phyloP scores from a whole-genome alignment of 1,284 basidiomycete species.

The Phylloporus sp. region DNA sequence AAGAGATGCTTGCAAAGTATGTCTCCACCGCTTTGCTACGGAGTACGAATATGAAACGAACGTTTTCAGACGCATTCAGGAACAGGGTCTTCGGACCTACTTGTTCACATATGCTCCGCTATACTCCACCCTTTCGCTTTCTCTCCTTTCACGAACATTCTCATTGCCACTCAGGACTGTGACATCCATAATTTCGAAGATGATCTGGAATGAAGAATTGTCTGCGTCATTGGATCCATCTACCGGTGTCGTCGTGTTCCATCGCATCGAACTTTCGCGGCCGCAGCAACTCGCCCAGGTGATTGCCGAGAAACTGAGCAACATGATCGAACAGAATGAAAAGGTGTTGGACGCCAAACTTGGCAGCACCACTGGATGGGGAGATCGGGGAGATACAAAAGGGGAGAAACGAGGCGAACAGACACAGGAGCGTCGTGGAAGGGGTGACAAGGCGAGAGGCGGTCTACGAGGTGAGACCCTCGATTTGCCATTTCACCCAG shows the following conservation, averaged over 20 bases:
- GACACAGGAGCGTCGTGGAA: conserved; percentile 74
- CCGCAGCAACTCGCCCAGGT: conserved; percentile 90
- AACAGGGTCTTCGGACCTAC: conserved; percentile 96
- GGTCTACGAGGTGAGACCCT: conserved; percentile 54
- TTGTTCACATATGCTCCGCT: conserved; percentile 98
- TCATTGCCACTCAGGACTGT: conserved; percentile 82
- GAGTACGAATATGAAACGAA: conserved; percentile 12
- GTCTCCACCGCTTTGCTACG: conserved; percentile 37
- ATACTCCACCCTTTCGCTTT: conserved; percentile 91
- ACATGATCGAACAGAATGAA: conserved; percentile 95
- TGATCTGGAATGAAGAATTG: conserved; percentile 99
- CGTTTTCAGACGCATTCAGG: conserved; percentile 88
- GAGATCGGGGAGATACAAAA: conserved; percentile 74
- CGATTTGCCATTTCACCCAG: background rate
- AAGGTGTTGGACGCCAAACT: conserved; percentile 92
- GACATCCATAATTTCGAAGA: conserved; percentile 93
- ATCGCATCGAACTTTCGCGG: conserved; percentile 87
- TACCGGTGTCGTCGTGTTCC: conserved; percentile 87
- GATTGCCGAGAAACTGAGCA: conserved; percentile 87
- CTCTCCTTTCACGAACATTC: conserved; percentile 89
- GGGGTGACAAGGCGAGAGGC: conserved; percentile 67
- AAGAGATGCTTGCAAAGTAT: conserved; percentile 92
- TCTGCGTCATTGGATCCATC: conserved; percentile 93
- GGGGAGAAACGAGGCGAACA: conserved; percentile 82
- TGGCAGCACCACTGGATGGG: conserved; percentile 72